Base-by-base conservation (phyloP, 345 rosid species). In the Xanthoceras sorbifolium region DNA sequence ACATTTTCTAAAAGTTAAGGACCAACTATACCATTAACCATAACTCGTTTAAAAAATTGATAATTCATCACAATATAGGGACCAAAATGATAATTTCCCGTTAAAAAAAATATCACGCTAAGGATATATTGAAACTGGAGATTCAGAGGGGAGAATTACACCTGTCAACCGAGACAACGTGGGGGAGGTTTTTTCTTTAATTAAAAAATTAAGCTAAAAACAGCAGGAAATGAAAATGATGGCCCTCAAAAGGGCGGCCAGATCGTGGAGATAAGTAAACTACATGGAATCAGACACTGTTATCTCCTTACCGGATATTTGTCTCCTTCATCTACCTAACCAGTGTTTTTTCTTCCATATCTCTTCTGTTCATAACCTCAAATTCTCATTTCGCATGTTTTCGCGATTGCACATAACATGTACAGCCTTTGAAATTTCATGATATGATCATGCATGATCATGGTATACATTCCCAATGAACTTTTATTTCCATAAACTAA, bases 111-210 rank as follows among this genome's bases (percentile, higher is more conserved):
- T 29, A 18, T 48, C 3, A 48, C 54, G 54, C 20, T 48, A 32
- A 32, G 25, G 31, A 10, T 5, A 10, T 6, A 25, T 65, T 36
- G 65, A 32, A 29, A 11, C 12, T 9, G 31, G 76, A 77, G 46
- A 64, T 71, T 60, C 63, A 62, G 59, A 14, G 44, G 20, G 40
- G 71, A 74, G 76, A 77, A 74, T 69, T 31, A 77, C 76, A 81
- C 76, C 76, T 74, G 81, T 68, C 81, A 64, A 77, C 46, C 62
- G 60, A 57, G 44, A 77, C 76, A 74, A 77, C 78, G 79, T 78
- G 81, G 79, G 69, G 73, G n/a, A 59, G 9, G 0, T 54, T 55
- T 54, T 46, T 74, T 25, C 32, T 12, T 6, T 23, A 26, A 23
- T 69, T 32, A 67, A 42, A 69, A 29, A 34, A 46, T 76, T 9